Evolutionary conservation across 2,329 filamentous ascomycete genomes (phyloP).

Genomic region (Plenodomus tracheiphilus): DNA sequence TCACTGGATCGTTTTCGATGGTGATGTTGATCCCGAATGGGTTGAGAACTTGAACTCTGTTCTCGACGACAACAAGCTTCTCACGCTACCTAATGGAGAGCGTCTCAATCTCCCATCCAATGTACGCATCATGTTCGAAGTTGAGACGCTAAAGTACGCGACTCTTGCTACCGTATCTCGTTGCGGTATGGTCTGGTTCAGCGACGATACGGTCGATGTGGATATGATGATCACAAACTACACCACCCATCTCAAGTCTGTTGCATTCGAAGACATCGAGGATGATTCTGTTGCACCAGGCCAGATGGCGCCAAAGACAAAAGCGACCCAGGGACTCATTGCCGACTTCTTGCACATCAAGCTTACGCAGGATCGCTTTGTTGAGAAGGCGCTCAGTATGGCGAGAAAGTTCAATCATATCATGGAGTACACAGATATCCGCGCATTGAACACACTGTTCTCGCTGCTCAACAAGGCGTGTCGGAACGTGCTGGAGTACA

Average conservation of each 20-base stretch:
- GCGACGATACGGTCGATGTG: slow-evolving; percentile 92
- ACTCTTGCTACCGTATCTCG: slow-evolving; percentile 98
- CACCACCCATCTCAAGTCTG: slow-evolving; percentile 76
- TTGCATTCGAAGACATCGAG: slow-evolving; percentile 91
- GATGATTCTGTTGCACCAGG: slow-evolving; percentile 76
- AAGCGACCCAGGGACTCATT: slow-evolving; percentile 76
- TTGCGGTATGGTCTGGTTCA: slow-evolving; percentile 99
- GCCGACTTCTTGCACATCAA: slow-evolving; percentile 78
- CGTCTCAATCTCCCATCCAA: slow-evolving; percentile 92
- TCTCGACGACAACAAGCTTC: slow-evolving; percentile 96
- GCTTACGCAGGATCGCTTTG: slow-evolving; percentile 78
- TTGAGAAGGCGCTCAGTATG: slow-evolving; percentile 74
- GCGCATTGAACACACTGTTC: slow-evolving; percentile 90
- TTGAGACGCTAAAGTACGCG: slow-evolving; percentile 95
- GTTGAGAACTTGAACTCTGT: slow-evolving; percentile 99
- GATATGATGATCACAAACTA: slow-evolving; percentile 94
- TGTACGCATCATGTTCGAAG: slow-evolving; percentile 99
- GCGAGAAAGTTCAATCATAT: slow-evolving; percentile 86
- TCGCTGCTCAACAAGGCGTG: slow-evolving; percentile 94
- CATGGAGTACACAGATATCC: slow-evolving; percentile 95
- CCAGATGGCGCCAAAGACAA: slow-evolving; percentile 62
- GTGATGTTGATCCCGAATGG: slow-evolving; percentile 98
- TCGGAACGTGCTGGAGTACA: slow-evolving; percentile 92
- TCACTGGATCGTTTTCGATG: slow-evolving; percentile 99
- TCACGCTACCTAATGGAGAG: slow-evolving; percentile 96